phyloP scores from a whole-genome alignment of 2,329 filamentous ascomycete genomes.

The Colletotrichum sublineola region DNA sequence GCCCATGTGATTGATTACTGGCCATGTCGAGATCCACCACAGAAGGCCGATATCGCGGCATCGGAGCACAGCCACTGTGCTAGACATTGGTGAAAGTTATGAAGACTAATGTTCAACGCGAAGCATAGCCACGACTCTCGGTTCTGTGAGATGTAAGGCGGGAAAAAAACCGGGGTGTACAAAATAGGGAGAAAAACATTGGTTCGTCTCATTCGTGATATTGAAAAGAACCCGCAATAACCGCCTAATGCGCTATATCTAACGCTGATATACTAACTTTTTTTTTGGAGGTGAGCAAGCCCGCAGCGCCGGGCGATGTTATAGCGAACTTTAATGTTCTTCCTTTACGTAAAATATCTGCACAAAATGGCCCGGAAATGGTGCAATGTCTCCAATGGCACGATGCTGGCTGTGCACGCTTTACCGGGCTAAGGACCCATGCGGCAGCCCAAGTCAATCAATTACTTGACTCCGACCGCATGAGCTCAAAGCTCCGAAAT shows the following conservation, averaged over 20 bases:
- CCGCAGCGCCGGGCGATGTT: slow-evolving; percentile 1
- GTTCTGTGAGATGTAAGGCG: background rate
- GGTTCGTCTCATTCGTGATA: slow-evolving; percentile 36
- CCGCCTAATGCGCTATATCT: slow-evolving; percentile 37
- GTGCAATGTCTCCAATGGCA: background rate
- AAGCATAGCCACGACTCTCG: background rate
- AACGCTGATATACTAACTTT: slow-evolving; percentile 36
- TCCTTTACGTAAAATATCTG: slow-evolving; percentile 15
- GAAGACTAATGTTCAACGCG: background rate
- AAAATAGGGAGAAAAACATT: slow-evolving; percentile 1
- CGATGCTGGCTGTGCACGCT: slow-evolving; percentile 7
- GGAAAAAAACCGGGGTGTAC: background rate
- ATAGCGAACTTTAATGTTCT: background rate
- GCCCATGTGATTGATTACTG: slow-evolving; percentile 6
- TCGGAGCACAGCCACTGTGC: background rate
- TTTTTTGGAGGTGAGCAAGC: slow-evolving; percentile 2
- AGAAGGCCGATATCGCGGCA: slow-evolving; percentile 22
- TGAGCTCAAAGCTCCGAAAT: slow-evolving; percentile 29
- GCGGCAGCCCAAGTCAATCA: slow-evolving; percentile 19
- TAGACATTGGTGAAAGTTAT: background rate
- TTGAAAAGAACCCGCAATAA: slow-evolving; percentile 34
- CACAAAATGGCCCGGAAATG: background rate
- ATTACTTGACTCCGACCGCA: slow-evolving; percentile 11
- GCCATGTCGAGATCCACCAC: slow-evolving; percentile 3
- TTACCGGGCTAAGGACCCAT: slow-evolving; percentile 13